Conservation (phyloP, 1,139 yeast genomes). For the Hyphopichia burtonii region DNA sequence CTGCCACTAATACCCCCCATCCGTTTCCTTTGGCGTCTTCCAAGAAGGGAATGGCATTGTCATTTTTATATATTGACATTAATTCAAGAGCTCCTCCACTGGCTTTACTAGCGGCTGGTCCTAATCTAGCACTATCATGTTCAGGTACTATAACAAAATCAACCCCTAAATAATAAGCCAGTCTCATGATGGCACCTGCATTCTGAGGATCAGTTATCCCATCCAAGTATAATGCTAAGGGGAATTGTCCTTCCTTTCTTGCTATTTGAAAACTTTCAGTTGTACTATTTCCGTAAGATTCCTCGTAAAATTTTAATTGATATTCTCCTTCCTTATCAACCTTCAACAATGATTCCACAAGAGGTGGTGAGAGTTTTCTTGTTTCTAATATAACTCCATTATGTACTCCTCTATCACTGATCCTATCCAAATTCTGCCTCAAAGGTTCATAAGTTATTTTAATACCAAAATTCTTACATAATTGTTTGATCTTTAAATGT, state of each 20-base stretch:
- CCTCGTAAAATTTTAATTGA: conserved; percentile 18
- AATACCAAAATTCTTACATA: conserved; percentile 49
- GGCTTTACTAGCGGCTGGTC: conserved; percentile 78
- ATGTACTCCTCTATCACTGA: conserved; percentile 74
- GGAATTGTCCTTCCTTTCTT: conserved; percentile 31
- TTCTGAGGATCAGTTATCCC: conserved; percentile 90
- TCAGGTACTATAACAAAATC: conserved; percentile 76
- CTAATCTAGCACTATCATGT: conserved; percentile 68
- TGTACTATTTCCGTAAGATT: conserved; percentile 12
- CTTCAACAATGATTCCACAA: conserved; percentile 35
- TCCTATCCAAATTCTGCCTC: conserved; percentile 57
- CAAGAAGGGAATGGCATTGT: conserved; percentile 62
- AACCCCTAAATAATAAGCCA: conserved; percentile 82
- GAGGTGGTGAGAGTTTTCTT: conserved; percentile 50
- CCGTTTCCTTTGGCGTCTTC: conserved; percentile 54
- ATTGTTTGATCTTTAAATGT: conserved; percentile 31
- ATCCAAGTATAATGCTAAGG: conserved; percentile 76
- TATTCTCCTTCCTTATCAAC: conserved; percentile 29
- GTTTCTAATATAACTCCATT: conserved; percentile 79
- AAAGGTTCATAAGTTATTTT: conserved; percentile 41
- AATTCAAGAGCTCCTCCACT: conserved; percentile 88
- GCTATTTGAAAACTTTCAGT: conserved; percentile 4
- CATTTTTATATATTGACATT: conserved; percentile 57
- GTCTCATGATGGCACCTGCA: conserved; percentile 80
- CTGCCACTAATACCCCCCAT: conserved; percentile 76